Evolutionary conservation across 768 basidiomycete species (phyloP).

Genomic region (Nidularia sp.): DNA sequence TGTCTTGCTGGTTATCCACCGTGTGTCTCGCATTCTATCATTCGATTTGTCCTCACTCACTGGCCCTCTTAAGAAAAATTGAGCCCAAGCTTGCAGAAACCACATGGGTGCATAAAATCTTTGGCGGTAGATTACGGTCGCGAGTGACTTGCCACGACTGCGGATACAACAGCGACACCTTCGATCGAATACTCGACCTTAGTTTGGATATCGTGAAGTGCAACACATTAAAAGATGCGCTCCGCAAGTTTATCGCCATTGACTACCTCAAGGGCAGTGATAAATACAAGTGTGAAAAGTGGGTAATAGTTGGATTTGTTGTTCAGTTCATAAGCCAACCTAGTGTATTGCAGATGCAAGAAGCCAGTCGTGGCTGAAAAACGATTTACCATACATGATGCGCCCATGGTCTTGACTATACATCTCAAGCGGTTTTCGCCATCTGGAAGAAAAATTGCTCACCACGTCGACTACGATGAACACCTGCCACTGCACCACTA

Average conservation of each 20-base stretch:
- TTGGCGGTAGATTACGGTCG: constrained; percentile 89
- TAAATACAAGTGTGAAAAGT: constrained; percentile 99
- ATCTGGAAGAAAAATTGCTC: constrained; percentile 80
- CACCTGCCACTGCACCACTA: constrained; percentile 64
- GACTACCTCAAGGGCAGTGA: constrained; percentile 87
- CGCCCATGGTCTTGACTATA: constrained; percentile 84
- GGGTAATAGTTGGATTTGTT: constrained; percentile 21
- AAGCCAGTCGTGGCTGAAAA: constrained; percentile 88
- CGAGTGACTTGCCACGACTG: constrained; percentile 85
- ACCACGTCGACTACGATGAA: constrained; percentile 76
- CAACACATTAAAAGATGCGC: constrained; percentile 60
- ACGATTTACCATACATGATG: constrained; percentile 82
- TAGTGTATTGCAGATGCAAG: constrained; percentile 66
- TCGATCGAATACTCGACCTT: constrained; percentile 91
- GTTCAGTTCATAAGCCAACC: background rate
- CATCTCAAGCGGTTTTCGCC: constrained; percentile 96
- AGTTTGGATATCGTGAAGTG: constrained; percentile 81
- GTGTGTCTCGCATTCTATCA: constrained; percentile 37
- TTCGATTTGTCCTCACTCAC: constrained; percentile 2
- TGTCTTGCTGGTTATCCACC: constrained; percentile 68
- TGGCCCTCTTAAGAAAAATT: constrained; percentile 47
- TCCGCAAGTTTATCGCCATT: constrained; percentile 75
- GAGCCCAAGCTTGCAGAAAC: constrained; percentile 74
- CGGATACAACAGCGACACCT: constrained; percentile 88
- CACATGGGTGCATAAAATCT: constrained; percentile 92